phyloP scores from a whole-genome alignment of 2,329 filamentous ascomycete species.

The Cladosporium phlei region DNA sequence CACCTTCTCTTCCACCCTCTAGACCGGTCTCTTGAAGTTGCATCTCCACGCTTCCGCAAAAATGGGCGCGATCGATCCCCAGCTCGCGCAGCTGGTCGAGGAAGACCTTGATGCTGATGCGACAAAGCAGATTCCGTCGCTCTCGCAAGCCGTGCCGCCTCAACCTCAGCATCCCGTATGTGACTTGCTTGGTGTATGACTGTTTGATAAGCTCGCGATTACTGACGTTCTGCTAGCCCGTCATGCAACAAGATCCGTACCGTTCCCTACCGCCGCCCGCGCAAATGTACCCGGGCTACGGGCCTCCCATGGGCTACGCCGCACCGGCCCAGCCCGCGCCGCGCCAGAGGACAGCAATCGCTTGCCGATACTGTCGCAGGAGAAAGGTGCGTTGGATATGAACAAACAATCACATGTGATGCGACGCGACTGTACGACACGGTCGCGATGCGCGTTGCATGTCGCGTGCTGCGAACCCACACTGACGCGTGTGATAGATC shows the following conservation, averaged over 20 bases:
- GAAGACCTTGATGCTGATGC: slow-evolving; percentile 25
- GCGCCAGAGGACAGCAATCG: slow-evolving; percentile 56
- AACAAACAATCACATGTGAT: not conserved
- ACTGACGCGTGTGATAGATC: slow-evolving; percentile 49
- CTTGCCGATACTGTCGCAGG: slow-evolving; percentile 56
- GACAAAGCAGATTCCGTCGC: slow-evolving; percentile 31
- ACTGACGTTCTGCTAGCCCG: slow-evolving; percentile 25
- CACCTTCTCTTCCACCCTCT: slow-evolving; percentile 11
- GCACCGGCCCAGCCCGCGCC: slow-evolving; percentile 48
- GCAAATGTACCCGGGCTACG: slow-evolving; percentile 36
- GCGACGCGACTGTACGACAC: slow-evolving; percentile 3
- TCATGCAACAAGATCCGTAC: slow-evolving; percentile 46
- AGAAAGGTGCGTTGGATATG: slow-evolving; percentile 46
- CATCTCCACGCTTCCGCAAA: slow-evolving; percentile 12
- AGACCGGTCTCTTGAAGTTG: not conserved
- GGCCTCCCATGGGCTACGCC: slow-evolving; percentile 39
- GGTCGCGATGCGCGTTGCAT: not conserved
- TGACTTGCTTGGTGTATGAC: no score
- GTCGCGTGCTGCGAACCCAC: slow-evolving; percentile 6
- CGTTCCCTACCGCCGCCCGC: slow-evolving; percentile 42
- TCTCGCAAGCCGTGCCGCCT: slow-evolving; percentile 30
- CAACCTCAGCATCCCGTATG: slow-evolving; percentile 21
- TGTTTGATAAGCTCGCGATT: no score
- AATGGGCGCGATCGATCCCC: slow-evolving; percentile 30
- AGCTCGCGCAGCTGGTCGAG: slow-evolving; percentile 20